phyloP scores from a whole-genome alignment of 192 early-diverging fungal species.

The Podila verticillata region DNA sequence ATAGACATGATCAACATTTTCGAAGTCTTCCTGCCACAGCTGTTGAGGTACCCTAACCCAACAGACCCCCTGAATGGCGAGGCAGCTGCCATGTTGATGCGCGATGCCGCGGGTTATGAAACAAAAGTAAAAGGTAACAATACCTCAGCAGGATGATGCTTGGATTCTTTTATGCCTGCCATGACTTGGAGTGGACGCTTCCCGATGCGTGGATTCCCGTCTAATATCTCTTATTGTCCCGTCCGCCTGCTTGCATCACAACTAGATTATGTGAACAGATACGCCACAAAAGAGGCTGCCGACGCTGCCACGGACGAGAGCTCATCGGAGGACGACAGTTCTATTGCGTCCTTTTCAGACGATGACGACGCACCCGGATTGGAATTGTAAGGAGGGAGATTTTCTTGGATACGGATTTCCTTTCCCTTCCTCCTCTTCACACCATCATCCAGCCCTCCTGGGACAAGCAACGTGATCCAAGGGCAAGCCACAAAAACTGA shows the following conservation, averaged over 20 bases:
- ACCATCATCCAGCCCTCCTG: too few relatives aligned
- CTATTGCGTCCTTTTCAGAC: slow-evolving; percentile 80
- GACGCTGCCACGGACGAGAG: slow-evolving; percentile 78
- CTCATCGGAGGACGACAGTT: slow-evolving; percentile 77
- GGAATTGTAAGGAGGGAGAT: slow-evolving; percentile 68
- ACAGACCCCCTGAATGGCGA: slow-evolving; percentile 99
- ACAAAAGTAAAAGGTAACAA: slow-evolving; percentile 88
- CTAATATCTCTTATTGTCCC: too few relatives aligned
- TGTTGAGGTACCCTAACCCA: slow-evolving; percentile 98
- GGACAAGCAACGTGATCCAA: too few relatives aligned
- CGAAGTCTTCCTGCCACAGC: slow-evolving; percentile 97
- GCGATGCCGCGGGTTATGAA: slow-evolving; percentile 92
- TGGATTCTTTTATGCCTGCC: neutral
- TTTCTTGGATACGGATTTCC: neutral
- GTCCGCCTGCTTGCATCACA: too few relatives aligned
- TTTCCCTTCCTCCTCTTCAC: neutral
- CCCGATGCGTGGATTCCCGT: neutral
- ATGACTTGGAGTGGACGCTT: neutral
- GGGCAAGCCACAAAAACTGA: too few relatives aligned
- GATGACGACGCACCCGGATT: slow-evolving; percentile 84
- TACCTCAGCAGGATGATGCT: neutral
- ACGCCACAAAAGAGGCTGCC: slow-evolving; percentile 87
- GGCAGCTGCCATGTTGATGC: slow-evolving; percentile 97
- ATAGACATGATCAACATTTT: slow-evolving; percentile 99
- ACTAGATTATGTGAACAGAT: slow-evolving; percentile 82